Percentiles rank a stretch among this genome's conserved stretches.
Evolutionary conservation across 768 basidiomycete species (phyloP).

Genomic region (Pholiota molesta): DNA sequence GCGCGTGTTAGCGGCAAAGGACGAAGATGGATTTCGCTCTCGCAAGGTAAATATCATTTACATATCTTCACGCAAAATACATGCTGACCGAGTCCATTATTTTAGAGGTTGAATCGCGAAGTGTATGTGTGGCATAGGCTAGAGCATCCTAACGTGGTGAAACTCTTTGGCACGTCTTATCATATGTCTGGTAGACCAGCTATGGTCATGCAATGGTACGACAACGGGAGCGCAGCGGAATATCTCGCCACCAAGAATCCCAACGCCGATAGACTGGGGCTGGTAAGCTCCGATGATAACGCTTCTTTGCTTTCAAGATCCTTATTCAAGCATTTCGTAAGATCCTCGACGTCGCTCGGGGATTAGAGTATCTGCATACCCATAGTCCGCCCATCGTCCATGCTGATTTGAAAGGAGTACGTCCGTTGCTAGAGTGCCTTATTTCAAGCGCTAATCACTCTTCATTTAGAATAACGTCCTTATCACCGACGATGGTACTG

Average conservation of each 20-base stretch:
- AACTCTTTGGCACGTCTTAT: conserved; percentile 50
- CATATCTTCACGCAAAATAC: neutral
- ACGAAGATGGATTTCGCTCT: conserved; percentile 36
- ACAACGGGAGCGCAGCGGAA: conserved; percentile 47
- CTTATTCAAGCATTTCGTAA: conserved; percentile 14
- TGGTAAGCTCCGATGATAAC: conserved; percentile 30
- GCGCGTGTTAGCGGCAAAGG: conserved; percentile 34
- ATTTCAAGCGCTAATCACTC: neutral
- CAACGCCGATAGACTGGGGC: conserved; percentile 34
- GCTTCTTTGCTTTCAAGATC: neutral
- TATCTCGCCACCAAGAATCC: conserved; percentile 41
- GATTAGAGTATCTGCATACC: conserved; percentile 46
- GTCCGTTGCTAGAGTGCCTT: neutral
- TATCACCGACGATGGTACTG: conserved; percentile 41
- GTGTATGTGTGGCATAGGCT: conserved; percentile 51
- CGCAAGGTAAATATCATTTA: conserved; percentile 29
- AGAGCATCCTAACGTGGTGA: conserved; percentile 49
- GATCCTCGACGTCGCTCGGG: conserved; percentile 47
- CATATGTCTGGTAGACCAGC: conserved; percentile 38
- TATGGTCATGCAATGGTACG: conserved; percentile 51
- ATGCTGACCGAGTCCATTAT: neutral
- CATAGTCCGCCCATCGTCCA: conserved; percentile 37
- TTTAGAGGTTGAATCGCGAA: conserved; percentile 47
- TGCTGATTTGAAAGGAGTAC: conserved; percentile 32
- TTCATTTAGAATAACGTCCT: conserved; percentile 42